These are phyloP conservation scores for Diaporthe citri DNA, from an alignment of 2,329 filamentous ascomycete species.

Conservation along the genomic window DNA sequence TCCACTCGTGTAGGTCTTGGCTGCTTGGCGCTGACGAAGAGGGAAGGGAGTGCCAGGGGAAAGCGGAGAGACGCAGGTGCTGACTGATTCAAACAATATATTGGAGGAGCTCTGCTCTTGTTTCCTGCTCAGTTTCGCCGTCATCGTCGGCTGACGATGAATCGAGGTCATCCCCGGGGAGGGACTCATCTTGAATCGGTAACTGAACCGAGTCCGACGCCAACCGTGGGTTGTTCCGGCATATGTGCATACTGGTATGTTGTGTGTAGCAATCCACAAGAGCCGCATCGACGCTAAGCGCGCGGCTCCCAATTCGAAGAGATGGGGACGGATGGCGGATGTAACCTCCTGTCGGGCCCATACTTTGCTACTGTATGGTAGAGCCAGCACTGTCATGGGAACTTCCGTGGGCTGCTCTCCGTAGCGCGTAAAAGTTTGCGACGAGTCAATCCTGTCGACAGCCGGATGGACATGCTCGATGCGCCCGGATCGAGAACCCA, in stretches of 20 bases:
- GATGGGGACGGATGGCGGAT: not conserved
- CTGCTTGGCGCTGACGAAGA: constrained; percentile 31
- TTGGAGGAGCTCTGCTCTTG: constrained; percentile 17
- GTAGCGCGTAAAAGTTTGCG: not conserved
- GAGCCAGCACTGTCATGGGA: not conserved
- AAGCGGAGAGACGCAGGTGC: constrained; percentile 8
- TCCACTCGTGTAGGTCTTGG: constrained; percentile 30
- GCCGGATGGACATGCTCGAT: not conserved
- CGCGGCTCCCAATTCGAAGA: not conserved
- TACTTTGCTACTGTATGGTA: not conserved
- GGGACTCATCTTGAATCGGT: not conserved
- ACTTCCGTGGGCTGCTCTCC: not conserved
- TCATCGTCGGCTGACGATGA: constrained; percentile 12
- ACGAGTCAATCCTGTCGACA: not conserved
- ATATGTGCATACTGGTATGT: not conserved
- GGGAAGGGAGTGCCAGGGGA: constrained; percentile 29
- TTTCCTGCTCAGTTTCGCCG: constrained; percentile 7
- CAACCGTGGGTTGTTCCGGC: not conserved
- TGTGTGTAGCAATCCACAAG: not conserved
- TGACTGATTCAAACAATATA: constrained; percentile 28
- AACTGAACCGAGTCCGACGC: not conserved
- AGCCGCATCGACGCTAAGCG: constrained; percentile 1
- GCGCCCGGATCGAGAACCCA: not conserved
- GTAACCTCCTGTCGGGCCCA: not conserved
- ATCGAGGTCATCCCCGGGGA: not conserved